Conservation (phyloP, 2,329 filamentous ascomycete genomes). For the Trichoderma sp. region DNA sequence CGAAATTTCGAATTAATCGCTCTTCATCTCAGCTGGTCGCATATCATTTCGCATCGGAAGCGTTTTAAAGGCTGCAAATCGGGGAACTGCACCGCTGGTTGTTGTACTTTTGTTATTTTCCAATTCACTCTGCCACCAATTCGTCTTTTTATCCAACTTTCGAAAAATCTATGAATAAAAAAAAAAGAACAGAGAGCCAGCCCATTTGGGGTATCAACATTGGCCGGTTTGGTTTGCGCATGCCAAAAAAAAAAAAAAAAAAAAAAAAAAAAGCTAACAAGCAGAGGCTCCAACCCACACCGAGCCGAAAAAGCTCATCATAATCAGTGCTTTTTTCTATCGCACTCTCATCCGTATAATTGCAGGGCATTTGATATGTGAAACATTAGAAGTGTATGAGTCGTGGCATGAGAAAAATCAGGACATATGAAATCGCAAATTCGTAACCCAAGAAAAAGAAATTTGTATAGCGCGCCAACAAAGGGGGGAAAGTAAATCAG, state of each 20-base stretch:
- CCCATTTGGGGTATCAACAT: background rate
- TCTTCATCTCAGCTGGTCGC: background rate
- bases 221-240: background rate
- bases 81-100: background rate
- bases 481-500: background rate
- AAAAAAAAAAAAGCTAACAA: background rate
- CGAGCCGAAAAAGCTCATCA: background rate
- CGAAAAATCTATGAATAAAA: background rate
- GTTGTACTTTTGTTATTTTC: background rate
- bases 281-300: background rate
- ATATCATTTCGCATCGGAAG: background rate
- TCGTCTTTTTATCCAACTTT: background rate
- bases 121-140: background rate
- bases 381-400: background rate
- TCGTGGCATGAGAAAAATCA: background rate
- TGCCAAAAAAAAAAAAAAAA: too few relatives aligned
- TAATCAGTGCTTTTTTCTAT: background rate
- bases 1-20: background rate
- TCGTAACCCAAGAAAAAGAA: background rate
- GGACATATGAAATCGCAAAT: background rate
- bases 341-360: background rate
- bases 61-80: background rate
- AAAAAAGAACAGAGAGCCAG: background rate
- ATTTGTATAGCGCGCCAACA: background rate
- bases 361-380: background rate